These are phyloP conservation scores for Stramenopiles sp. DNA, from an alignment of 352 stramenopile species.

Conservation along the genomic window DNA sequence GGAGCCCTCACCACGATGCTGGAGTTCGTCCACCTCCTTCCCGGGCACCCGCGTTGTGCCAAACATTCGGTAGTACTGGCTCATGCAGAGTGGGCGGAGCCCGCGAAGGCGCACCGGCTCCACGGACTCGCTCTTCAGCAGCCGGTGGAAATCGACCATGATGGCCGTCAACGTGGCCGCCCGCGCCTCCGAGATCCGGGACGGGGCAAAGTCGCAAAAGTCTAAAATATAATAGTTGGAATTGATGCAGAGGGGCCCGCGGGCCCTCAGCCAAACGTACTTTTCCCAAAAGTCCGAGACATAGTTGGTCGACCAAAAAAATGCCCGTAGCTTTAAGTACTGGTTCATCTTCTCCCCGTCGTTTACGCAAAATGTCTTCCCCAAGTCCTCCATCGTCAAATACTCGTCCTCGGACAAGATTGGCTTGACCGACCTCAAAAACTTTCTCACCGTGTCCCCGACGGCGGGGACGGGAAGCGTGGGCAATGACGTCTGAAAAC, in stretches of 20 bases:
- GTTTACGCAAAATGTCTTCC: slow-evolving; percentile 52
- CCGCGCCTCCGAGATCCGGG: slow-evolving; percentile 38
- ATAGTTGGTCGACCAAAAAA: slow-evolving; percentile 56
- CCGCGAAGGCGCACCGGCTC: slow-evolving; percentile 50
- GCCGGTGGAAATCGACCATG: slow-evolving; percentile 60
- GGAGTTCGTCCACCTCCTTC: slow-evolving; percentile 50
- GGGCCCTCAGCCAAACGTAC: slow-evolving; percentile 61
- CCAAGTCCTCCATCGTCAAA: slow-evolving; percentile 51
- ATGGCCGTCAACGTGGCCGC: slow-evolving; percentile 43
- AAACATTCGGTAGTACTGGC: slow-evolving; percentile 65
- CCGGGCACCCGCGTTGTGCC: slow-evolving; percentile 59
- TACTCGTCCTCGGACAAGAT: slow-evolving; percentile 63
- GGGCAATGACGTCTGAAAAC: slow-evolving; percentile 68
- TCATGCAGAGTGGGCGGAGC: slow-evolving; percentile 65
- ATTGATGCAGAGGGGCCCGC: slow-evolving; percentile 66
- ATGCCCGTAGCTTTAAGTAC: slow-evolving; percentile 67
- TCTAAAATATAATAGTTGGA: slow-evolving; percentile 69
- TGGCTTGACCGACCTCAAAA: slow-evolving; percentile 71
- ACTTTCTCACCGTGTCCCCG: slow-evolving; percentile 67
- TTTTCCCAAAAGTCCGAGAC: slow-evolving; percentile 68
- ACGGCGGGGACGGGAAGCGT: slow-evolving; percentile 69
- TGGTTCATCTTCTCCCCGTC: slow-evolving; percentile 66
- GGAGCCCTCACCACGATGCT: slow-evolving; percentile 39
- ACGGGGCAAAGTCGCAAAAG: slow-evolving; percentile 32
- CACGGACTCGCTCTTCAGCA: slow-evolving; percentile 52